These are phyloP conservation scores for Endotrypanum monterogeii DNA, from an alignment of 208 protist species.

Conservation along the genomic window DNA sequence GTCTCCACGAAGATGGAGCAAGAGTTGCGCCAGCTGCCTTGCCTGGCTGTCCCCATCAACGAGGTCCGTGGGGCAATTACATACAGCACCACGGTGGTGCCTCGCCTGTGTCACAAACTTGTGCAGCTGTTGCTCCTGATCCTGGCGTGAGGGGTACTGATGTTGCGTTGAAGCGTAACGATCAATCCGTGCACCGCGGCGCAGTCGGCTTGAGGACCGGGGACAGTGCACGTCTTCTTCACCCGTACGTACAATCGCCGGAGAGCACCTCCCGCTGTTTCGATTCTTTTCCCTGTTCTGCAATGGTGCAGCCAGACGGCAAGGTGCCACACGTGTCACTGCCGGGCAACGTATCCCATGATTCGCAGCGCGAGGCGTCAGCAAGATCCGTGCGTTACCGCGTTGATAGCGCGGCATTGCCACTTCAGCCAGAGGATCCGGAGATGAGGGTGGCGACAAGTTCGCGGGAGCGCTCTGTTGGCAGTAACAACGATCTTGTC, in stretches of 20 bases:
- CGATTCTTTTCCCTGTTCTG: conserved; percentile 27
- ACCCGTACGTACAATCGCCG: neutral
- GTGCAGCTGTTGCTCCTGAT: neutral
- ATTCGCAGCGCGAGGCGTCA: neutral
- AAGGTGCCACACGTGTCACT: conserved; percentile 12
- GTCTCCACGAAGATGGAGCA: neutral
- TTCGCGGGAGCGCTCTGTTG: neutral
- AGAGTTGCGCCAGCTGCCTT: neutral
- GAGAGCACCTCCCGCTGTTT: conserved; percentile 16
- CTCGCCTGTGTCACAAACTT: neutral
- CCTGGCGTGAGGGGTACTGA: neutral
- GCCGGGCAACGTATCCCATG: neutral
- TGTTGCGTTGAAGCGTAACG: neutral
- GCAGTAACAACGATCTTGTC: neutral
- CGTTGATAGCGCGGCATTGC: conserved; percentile 18
- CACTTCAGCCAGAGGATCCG: neutral
- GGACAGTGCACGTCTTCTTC: neutral
- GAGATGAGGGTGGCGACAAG: neutral
- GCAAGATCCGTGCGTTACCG: neutral
- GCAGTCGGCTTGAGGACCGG: neutral
- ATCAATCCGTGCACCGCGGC: neutral
- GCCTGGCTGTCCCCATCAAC: neutral
- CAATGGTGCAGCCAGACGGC: conserved; percentile 25
- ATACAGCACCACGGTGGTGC: neutral
- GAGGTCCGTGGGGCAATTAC: conserved; percentile 1